Percentiles rank a stretch among this genome's conserved stretches.
These are phyloP conservation scores for Pholiota adiposa DNA, from an alignment of 1,284 basidiomycete genomes.

Conservation along the genomic window DNA sequence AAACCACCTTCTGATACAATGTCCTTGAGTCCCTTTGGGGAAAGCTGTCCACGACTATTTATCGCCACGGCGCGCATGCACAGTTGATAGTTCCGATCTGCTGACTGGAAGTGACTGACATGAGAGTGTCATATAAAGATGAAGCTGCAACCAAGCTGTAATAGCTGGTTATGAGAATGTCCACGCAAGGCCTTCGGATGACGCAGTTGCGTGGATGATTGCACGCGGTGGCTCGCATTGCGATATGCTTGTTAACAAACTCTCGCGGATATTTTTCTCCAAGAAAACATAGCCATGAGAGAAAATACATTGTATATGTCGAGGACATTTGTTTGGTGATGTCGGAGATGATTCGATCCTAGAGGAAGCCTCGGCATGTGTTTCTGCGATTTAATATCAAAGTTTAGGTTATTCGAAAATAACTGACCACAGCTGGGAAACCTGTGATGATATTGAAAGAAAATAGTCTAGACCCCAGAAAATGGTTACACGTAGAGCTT, in stretches of 20 bases:
- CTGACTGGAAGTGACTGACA: not conserved
- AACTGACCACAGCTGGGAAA: not conserved
- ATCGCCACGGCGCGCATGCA: conserved; percentile 1
- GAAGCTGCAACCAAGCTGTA: not conserved
- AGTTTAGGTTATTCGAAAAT: not conserved
- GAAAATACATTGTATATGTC: not conserved
- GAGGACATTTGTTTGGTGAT: not conserved
- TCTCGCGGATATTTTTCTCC: not conserved
- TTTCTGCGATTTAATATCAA: not conserved
- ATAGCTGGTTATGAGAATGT: not conserved
- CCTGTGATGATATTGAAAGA: not conserved
- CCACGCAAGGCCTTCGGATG: not conserved
- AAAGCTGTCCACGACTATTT: not conserved
- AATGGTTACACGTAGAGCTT: not conserved
- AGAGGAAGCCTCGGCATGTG: not conserved
- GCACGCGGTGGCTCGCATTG: not conserved
- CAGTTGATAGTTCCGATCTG: not conserved
- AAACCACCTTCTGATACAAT: not conserved
- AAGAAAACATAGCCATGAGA: not conserved
- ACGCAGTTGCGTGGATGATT: not conserved
- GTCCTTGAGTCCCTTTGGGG: not conserved
- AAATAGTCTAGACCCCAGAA: not conserved
- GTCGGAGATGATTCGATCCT: not conserved
- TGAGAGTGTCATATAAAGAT: not conserved
- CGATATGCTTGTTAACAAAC: not conserved